Evolutionary conservation across 1,284 basidiomycete species (phyloP).

Genomic region (Tylopilus orsonianus): DNA sequence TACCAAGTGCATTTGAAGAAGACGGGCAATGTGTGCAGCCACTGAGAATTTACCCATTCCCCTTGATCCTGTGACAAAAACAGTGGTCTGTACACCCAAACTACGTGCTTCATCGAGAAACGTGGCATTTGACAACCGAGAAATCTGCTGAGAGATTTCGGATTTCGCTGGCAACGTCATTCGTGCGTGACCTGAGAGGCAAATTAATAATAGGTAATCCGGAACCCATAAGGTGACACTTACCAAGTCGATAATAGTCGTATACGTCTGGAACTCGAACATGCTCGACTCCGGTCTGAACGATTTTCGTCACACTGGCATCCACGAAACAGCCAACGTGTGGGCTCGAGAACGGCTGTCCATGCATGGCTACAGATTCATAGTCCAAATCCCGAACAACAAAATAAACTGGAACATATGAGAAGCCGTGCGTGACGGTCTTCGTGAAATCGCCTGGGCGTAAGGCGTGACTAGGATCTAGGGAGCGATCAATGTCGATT

Average conservation of each 20-base stretch:
- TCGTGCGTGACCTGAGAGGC: slow-evolving; percentile 11
- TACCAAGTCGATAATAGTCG: slow-evolving; percentile 56
- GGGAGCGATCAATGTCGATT: slow-evolving; percentile 55
- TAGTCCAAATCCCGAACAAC: slow-evolving; percentile 77
- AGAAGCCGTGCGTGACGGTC: background rate
- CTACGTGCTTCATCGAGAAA: slow-evolving; percentile 52
- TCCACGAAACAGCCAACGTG: slow-evolving; percentile 89
- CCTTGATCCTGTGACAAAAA: slow-evolving; percentile 73
- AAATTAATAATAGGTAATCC: slow-evolving; percentile 8
- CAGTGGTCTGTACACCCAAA: slow-evolving; percentile 61
- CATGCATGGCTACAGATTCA: slow-evolving; percentile 44
- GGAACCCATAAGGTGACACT: slow-evolving; percentile 11
- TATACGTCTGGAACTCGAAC: slow-evolving; percentile 61
- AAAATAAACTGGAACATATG: slow-evolving; percentile 66
- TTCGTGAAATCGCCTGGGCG: slow-evolving; percentile 8
- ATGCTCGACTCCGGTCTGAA: slow-evolving; percentile 79
- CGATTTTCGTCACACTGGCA: slow-evolving; percentile 66
- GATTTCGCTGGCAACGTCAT: background rate
- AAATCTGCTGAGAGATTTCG: slow-evolving; percentile 42
- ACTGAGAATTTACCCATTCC: slow-evolving; percentile 76
- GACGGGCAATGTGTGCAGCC: slow-evolving; percentile 56
- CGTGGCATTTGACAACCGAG: slow-evolving; percentile 55
- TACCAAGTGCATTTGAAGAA: slow-evolving; percentile 75
- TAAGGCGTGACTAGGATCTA: slow-evolving; percentile 20
- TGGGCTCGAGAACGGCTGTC: slow-evolving; percentile 47